These are phyloP conservation scores for Hypoxylon sp. DNA, from an alignment of 2,329 filamentous ascomycete genomes.

Conservation along the genomic window DNA sequence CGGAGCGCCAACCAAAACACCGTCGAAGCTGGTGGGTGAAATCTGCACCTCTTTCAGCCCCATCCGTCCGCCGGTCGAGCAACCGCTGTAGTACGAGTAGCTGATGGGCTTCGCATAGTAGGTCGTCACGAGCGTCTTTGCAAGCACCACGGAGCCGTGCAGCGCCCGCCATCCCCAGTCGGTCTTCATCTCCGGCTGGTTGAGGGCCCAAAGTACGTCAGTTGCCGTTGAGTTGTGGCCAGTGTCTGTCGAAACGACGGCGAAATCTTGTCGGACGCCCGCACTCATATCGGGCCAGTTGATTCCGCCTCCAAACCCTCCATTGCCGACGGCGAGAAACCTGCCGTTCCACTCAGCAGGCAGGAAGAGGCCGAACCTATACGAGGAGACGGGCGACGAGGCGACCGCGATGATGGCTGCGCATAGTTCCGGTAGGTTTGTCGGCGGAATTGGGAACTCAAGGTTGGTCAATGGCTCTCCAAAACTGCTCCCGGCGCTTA, in stretches of 20 bases:
- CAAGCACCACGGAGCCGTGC: constrained; percentile 62
- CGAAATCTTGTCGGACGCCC: constrained; percentile 55
- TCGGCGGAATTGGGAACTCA: constrained; percentile 52
- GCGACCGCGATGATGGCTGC: constrained; percentile 53
- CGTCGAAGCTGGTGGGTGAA: constrained; percentile 68
- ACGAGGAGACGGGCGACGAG: constrained; percentile 50
- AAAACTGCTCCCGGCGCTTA: constrained; percentile 51
- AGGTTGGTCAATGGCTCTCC: constrained; percentile 53
- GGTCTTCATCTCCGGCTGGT: constrained; percentile 50
- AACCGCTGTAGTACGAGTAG: constrained; percentile 67
- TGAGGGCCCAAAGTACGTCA: constrained; percentile 55
- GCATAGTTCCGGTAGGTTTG: constrained; percentile 54
- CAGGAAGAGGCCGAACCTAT: constrained; percentile 55
- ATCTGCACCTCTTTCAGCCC: constrained; percentile 65
- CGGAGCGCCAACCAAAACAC: constrained; percentile 62
- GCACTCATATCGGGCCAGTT: constrained; percentile 53
- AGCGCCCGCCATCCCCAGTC: constrained; percentile 57
- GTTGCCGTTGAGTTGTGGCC: constrained; percentile 54
- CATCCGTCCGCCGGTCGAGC: constrained; percentile 69
- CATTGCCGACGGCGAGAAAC: constrained; percentile 55
- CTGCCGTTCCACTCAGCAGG: constrained; percentile 53
- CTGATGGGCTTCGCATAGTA: constrained; percentile 60
- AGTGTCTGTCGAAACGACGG: constrained; percentile 57
- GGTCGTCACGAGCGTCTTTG: constrained; percentile 59
- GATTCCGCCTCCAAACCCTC: constrained; percentile 54